phyloP scores from a whole-genome alignment of 306 rosid genomes.

The Malus sieversii region DNA sequence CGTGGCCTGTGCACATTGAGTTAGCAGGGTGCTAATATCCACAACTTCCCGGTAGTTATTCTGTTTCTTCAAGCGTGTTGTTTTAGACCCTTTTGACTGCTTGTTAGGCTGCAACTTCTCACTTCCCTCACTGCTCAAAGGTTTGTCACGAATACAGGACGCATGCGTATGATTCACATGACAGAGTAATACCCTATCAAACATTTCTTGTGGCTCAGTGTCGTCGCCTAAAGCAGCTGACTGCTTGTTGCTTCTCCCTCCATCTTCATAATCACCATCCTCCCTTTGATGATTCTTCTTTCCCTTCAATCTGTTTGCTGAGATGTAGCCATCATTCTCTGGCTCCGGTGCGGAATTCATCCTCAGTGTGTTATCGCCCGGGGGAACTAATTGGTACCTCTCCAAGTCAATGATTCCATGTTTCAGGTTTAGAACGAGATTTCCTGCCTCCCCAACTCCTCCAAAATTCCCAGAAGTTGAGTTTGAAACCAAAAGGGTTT shows the following conservation, averaged over 20 bases:
- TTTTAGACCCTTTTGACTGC: slow-evolving; percentile 10
- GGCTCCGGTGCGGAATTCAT: slow-evolving; percentile 6
- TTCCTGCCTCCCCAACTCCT: slow-evolving; percentile 6
- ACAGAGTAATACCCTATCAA: slow-evolving; percentile 28
- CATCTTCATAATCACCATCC: slow-evolving; percentile 8
- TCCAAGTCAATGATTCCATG: slow-evolving; percentile 12
- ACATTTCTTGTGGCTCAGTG: slow-evolving; percentile 22
- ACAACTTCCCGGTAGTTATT: slow-evolving; percentile 16
- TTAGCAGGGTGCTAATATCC: slow-evolving; percentile 33
- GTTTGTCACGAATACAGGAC: background rate
- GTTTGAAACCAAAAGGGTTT: slow-evolving; percentile 16
- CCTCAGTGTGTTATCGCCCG: background rate
- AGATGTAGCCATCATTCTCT: background rate
- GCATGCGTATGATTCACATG: slow-evolving; percentile 2
- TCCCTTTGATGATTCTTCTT: slow-evolving; percentile 26
- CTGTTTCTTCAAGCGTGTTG: slow-evolving; percentile 14
- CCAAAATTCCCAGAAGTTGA: slow-evolving; percentile 1
- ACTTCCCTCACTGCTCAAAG: background rate
- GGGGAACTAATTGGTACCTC: background rate
- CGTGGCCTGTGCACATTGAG: slow-evolving; percentile 37
- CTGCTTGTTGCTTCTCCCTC: slow-evolving; percentile 27
- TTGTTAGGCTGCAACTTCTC: slow-evolving; percentile 9
- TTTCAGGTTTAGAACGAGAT: slow-evolving; percentile 14
- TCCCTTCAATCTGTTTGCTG: slow-evolving; percentile 5
- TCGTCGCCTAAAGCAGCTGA: slow-evolving; percentile 22